Evolutionary conservation across 768 basidiomycete species (phyloP).

Genomic region (Mycena vulgaris): DNA sequence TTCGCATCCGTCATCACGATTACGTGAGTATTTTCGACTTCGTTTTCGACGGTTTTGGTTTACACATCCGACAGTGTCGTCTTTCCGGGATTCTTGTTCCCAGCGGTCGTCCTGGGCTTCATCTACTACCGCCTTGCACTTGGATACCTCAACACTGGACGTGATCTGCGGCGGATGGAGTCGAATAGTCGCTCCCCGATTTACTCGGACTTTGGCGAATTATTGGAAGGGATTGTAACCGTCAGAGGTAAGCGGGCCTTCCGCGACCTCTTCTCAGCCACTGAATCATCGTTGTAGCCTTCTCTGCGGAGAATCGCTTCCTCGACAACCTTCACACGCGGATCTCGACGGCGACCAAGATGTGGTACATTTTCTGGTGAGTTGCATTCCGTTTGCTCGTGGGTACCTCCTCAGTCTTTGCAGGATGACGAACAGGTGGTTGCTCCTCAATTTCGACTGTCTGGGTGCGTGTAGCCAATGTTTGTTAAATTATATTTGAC

Average conservation of each 20-base stretch:
- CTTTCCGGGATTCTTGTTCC: constrained; percentile 88
- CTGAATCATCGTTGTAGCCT: constrained; percentile 54
- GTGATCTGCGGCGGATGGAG: constrained; percentile 92
- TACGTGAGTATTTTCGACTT: constrained; percentile 64
- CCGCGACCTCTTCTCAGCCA: no score
- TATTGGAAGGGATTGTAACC: constrained; percentile 92
- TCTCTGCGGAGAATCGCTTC: constrained; percentile 86
- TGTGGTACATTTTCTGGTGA: constrained; percentile 78
- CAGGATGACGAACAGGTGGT: constrained; percentile 53
- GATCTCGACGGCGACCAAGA: constrained; percentile 84
- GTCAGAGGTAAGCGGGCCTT: constrained; percentile 66
- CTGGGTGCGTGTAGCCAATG: not conserved
- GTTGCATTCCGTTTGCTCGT: constrained; percentile 57
- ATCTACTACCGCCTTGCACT: constrained; percentile 80
- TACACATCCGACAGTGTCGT: constrained; percentile 60
- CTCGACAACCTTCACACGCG: constrained; percentile 80
- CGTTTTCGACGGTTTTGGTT: no score
- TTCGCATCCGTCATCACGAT: constrained; percentile 82
- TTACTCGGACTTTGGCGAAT: constrained; percentile 86
- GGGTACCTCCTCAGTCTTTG: constrained; percentile 64
- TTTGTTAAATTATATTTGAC: not conserved
- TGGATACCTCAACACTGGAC: constrained; percentile 84
- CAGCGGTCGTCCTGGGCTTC: constrained; percentile 74
- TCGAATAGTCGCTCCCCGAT: constrained; percentile 90
- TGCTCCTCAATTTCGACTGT: constrained; percentile 30